Conservation (phyloP, 1,284 basidiomycete genomes). For the Microbotryomycetes sp. region DNA sequence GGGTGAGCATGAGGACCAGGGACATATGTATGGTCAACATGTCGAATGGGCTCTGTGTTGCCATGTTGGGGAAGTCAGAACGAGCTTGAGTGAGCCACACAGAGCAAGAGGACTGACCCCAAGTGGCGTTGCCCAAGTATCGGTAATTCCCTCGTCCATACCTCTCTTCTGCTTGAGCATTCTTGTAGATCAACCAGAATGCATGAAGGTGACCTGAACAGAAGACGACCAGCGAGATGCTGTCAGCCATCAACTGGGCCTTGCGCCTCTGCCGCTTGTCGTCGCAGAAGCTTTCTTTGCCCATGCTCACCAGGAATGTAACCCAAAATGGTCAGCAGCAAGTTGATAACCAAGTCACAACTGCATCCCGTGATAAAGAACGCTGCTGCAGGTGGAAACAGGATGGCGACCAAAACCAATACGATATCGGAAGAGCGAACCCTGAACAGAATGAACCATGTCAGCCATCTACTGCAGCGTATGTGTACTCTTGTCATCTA, state of each 20-base stretch:
- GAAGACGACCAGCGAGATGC: too few relatives aligned
- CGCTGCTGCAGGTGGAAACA: slow-evolving; percentile 53
- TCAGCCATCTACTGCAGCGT: too few relatives aligned
- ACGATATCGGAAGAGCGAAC: slow-evolving; percentile 1
- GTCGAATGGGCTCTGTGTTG: background rate
- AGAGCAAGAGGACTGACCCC: too few relatives aligned
- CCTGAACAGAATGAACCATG: background rate
- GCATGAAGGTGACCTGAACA: slow-evolving; percentile 47
- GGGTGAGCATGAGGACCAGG: background rate
- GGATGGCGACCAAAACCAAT: slow-evolving; percentile 55
- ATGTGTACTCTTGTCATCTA: too few relatives aligned
- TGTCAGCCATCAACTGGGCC: too few relatives aligned
- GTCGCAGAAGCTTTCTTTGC: too few relatives aligned
- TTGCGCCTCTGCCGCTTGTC: too few relatives aligned
- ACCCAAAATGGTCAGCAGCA: slow-evolving; percentile 61
- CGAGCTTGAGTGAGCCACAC: too few relatives aligned
- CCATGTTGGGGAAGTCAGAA: too few relatives aligned
- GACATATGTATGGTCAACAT: background rate
- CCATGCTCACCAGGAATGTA: slow-evolving; percentile 62
- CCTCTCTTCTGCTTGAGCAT: slow-evolving; percentile 68
- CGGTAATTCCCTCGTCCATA: slow-evolving; percentile 63
- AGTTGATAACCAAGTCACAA: slow-evolving; percentile 74
- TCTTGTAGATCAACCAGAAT: slow-evolving; percentile 62
- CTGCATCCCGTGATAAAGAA: slow-evolving; percentile 68
- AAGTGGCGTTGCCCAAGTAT: slow-evolving; percentile 44